These are phyloP conservation scores for Arthrinium puccinioides DNA, from an alignment of 2,329 filamentous ascomycete genomes.

Conservation along the genomic window DNA sequence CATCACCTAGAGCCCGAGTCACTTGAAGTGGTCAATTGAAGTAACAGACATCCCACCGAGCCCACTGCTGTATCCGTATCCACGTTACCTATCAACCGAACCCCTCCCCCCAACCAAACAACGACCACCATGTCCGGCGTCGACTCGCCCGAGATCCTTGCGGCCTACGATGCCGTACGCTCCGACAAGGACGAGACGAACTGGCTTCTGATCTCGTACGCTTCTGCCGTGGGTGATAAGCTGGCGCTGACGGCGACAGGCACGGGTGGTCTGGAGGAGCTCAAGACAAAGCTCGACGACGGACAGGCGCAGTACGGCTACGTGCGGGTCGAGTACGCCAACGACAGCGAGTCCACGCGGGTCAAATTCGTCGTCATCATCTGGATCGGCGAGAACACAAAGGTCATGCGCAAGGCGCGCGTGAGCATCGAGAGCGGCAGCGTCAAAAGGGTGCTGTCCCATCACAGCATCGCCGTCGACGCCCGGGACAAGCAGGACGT, in stretches of 20 bases:
- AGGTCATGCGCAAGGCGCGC: constrained; percentile 63
- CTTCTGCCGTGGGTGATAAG: constrained; percentile 45
- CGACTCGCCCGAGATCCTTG: constrained; percentile 50
- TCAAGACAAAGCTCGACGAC: constrained; percentile 49
- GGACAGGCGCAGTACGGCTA: constrained; percentile 59
- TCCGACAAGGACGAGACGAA: constrained; percentile 58
- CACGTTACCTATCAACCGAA: too few relatives aligned
- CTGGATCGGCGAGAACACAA: constrained; percentile 60
- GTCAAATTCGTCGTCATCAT: constrained; percentile 63
- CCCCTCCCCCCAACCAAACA: background rate
- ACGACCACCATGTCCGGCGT: constrained; percentile 43
- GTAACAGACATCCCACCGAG: too few relatives aligned
- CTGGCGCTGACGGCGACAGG: constrained; percentile 51
- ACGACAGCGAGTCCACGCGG: constrained; percentile 61
- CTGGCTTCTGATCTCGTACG: constrained; percentile 61
- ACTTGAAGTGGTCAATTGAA: too few relatives aligned
- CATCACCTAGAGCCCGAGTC: too few relatives aligned
- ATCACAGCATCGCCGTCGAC: constrained; percentile 60
- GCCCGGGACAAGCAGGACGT: constrained; percentile 54
- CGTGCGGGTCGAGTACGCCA: constrained; percentile 60
- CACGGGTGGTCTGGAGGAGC: constrained; percentile 51
- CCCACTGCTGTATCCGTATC: too few relatives aligned
- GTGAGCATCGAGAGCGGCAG: constrained; percentile 60
- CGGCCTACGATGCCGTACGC: constrained; percentile 60
- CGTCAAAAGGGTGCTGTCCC: constrained; percentile 56